phyloP scores from a whole-genome alignment of 805 yeast genomes.

The Suhomyces tanzawaensis region DNA sequence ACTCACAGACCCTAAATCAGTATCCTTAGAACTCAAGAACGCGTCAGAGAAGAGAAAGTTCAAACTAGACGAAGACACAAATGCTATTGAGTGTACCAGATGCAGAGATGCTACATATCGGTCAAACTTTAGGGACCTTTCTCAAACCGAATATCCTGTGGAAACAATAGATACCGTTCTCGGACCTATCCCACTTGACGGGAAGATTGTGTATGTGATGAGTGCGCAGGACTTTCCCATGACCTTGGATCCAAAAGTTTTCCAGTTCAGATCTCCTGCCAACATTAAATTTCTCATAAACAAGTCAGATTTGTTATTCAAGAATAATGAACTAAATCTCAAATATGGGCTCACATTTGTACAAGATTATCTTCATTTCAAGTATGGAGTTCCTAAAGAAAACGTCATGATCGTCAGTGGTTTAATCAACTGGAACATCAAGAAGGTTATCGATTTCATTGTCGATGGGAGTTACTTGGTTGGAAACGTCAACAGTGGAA shows the following conservation, averaged over 20 bases:
- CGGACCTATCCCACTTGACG: constrained; percentile 39
- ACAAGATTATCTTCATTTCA: constrained; percentile 33
- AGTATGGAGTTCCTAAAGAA: constrained; percentile 29
- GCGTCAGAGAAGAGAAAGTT: constrained; percentile 1
- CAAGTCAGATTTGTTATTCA: constrained; percentile 44
- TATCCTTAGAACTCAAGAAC: constrained; percentile 5
- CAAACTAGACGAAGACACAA: constrained; percentile 2
- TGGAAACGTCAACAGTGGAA: constrained; percentile 71
- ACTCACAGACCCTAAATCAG: constrained; percentile 3
- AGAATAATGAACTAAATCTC: constrained; percentile 23
- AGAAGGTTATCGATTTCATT: constrained; percentile 35
- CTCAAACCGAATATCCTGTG: constrained; percentile 27
- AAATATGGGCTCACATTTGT: constrained; percentile 29
- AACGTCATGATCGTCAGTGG: constrained; percentile 53
- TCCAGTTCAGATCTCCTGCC: constrained; percentile 30
- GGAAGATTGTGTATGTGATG: constrained; percentile 56
- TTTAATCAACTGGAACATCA: constrained; percentile 50
- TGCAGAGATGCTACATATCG: constrained; percentile 53
- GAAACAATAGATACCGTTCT: constrained; percentile 19
- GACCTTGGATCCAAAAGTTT: constrained; percentile 40
- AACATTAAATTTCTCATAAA: constrained; percentile 40
- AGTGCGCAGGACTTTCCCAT: constrained; percentile 75
- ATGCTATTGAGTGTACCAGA: constrained; percentile 45
- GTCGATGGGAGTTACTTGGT: constrained; percentile 47
- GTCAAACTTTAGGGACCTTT: constrained; percentile 30